Evolutionary conservation across 345 rosid species (phyloP), one percentile per base, ranked within the genome.

Genomic region (Rhodomyrtus tomentosa): DNA sequence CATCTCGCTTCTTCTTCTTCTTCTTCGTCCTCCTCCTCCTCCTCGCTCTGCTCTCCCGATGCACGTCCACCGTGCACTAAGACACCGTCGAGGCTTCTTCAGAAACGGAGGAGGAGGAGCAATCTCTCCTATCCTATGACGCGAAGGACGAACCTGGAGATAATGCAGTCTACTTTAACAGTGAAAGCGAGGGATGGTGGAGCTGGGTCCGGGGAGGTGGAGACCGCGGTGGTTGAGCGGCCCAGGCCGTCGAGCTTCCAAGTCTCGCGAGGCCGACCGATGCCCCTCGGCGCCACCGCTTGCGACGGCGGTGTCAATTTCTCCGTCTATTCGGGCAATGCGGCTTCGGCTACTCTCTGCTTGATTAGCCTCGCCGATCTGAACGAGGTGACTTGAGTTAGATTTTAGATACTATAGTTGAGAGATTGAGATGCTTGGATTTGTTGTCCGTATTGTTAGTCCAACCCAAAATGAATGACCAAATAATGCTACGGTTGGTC

Each of bases 281-380:
- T 89, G 51, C 99, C 99, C 15, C 93, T 92, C 82, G 99, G 98
- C 25, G 95, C 99, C 72, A 93, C 95, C 38, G 83, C 88, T 22
- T 88, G 86, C 50, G 96, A 89, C 83, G 92, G 91, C 49, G 99
- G 99, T 11, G 95, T 96, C 83, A 96, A 96, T 92, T 96, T 96
- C 84, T 91, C 98, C 8, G 85, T 96, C 6, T 95, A 88, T 84
- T 95, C 99, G 15, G 81, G 93, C 83, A 92, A 93, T 90, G 95
- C 96, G 42, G 88, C 86, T 82, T 92, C 98, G 32, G 98, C 95
- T 38, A 86, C 96, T 84, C 93, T 95, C 85, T 94, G 99, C 82
- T 91, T 95, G 87, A 86, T 94, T 55, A 83, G 88, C 84, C 90
- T 89, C 84, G 82, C 93, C 24, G 98, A 95, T 88, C 94, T 95